A percentile compares a stretch with the other conserved stretches of the same genome.
Evolutionary conservation across 768 basidiomycete genomes (phyloP).

Genomic region (Amanita fuliginea): DNA sequence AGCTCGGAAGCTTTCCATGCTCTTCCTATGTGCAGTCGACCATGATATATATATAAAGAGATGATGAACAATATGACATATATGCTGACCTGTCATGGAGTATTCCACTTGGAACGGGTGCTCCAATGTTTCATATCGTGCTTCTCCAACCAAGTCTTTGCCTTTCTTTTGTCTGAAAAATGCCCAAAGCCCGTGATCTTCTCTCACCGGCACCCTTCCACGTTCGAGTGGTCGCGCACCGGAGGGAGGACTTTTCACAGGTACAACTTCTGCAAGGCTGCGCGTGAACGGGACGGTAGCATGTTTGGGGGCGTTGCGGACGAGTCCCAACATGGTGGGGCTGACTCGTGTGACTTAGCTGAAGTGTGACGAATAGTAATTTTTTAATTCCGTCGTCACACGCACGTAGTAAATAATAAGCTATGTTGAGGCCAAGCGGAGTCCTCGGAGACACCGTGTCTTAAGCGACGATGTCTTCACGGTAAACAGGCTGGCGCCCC

Average conservation of each 20-base stretch:
- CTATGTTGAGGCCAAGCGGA: no score
- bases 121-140: constrained; percentile 40
- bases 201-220: constrained; percentile 25
- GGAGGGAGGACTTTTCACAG: not conserved
- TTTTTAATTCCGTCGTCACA: no score
- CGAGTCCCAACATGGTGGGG: constrained; percentile 8
- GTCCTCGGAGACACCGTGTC: no score
- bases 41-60: not conserved
- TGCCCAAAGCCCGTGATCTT: constrained; percentile 66
- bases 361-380: not conserved
- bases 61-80: not conserved
- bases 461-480: no score
- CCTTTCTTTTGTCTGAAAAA: constrained; percentile 59
- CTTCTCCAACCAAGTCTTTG: constrained; percentile 30
- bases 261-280: constrained; percentile 6
- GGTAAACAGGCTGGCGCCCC: no score
- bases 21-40: constrained; percentile 45
- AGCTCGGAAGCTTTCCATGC: constrained; percentile 83
- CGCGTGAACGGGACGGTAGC: constrained; percentile 2
- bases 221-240: constrained; percentile 7
- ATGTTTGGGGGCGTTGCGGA: constrained; percentile 2
- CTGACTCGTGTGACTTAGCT: no score
- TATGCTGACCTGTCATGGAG: not conserved
- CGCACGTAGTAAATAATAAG: no score
- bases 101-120: constrained; percentile 12